Evolutionary conservation across 2,329 filamentous ascomycete species (phyloP).

Genomic region (Trichoderma oligosporum): DNA sequence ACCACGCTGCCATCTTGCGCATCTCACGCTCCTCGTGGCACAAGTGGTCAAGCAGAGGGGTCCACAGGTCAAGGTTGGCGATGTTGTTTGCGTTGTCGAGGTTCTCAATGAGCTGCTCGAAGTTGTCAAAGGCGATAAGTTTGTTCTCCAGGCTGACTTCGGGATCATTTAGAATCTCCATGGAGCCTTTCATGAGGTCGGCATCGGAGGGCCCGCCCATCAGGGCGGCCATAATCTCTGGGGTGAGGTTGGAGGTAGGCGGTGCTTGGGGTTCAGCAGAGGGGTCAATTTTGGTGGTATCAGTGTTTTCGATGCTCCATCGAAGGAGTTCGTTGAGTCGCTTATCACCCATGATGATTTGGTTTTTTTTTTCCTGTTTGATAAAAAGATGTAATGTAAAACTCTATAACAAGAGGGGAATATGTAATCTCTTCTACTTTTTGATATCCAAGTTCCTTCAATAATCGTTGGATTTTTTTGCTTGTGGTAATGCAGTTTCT

Average conservation of each 20-base stretch:
- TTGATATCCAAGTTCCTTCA: neutral
- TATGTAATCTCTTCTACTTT: neutral
- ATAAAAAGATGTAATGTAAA: slow-evolving; percentile 21
- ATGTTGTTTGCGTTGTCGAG: slow-evolving; percentile 98
- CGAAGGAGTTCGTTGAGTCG: slow-evolving; percentile 72
- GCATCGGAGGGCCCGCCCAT: slow-evolving; percentile 86
- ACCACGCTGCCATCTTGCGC: slow-evolving; percentile 87
- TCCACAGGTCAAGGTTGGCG: slow-evolving; percentile 73
- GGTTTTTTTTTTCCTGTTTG: slow-evolving; percentile 38
- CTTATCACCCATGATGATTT: slow-evolving; percentile 37
- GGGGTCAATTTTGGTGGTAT: slow-evolving; percentile 30
- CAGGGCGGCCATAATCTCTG: slow-evolving; percentile 68
- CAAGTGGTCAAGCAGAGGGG: slow-evolving; percentile 69
- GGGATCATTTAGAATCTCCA: slow-evolving; percentile 67
- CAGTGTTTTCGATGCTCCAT: slow-evolving; percentile 62
- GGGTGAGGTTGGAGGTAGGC: slow-evolving; percentile 50
- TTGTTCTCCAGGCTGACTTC: slow-evolving; percentile 70
- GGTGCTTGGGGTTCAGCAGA: slow-evolving; percentile 31
- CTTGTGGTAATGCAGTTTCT: slow-evolving; percentile 34
- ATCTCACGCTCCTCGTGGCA: slow-evolving; percentile 66
- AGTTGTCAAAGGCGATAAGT: slow-evolving; percentile 85
- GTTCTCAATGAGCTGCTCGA: slow-evolving; percentile 86
- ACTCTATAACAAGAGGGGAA: neutral
- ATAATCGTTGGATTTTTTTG: slow-evolving; percentile 4
- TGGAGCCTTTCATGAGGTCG: slow-evolving; percentile 82